Conservation (phyloP, 148 eudicot genomes). For the Camellia japonica region DNA sequence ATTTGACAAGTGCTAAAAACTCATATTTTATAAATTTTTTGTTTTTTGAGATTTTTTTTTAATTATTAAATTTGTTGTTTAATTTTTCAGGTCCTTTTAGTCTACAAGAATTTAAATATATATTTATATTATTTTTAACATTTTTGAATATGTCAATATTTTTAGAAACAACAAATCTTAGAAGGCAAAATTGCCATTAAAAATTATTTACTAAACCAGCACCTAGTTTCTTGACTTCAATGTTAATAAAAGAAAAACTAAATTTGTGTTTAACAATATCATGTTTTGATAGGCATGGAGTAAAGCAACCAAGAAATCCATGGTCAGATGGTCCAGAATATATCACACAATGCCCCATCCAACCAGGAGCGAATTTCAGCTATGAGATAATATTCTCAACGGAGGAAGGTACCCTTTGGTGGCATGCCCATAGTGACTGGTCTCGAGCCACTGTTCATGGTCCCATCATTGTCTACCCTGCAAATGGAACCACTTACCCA, state of each 20-base stretch:
- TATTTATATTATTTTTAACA: no score
- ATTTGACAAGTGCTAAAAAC: no score
- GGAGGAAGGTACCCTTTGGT: slow-evolving; percentile 10
- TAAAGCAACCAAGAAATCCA: slow-evolving; percentile 10
- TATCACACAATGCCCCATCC: slow-evolving; percentile 4
- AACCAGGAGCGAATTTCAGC: not conserved
- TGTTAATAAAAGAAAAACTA: not conserved
- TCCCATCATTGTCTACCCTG: not conserved
- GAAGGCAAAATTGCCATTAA: no score
- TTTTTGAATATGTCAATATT: no score
- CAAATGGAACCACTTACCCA: not conserved
- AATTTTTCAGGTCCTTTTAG: no score
- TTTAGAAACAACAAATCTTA: no score
- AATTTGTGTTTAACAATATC: not conserved
- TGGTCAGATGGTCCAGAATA: slow-evolving; percentile 9
- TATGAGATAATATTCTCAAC: slow-evolving; percentile 2
- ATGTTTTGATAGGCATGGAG: not conserved
- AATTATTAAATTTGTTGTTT: no score
- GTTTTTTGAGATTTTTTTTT: no score
- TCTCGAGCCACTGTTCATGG: slow-evolving; percentile 12
- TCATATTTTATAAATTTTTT: no score
- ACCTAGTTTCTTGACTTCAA: no score
- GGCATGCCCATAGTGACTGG: slow-evolving; percentile 13
- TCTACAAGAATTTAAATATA: no score
- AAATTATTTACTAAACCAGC: no score